Evolutionary conservation across 177 flowering plant species (phyloP).

Genomic region (Vitis hybrid): DNA sequence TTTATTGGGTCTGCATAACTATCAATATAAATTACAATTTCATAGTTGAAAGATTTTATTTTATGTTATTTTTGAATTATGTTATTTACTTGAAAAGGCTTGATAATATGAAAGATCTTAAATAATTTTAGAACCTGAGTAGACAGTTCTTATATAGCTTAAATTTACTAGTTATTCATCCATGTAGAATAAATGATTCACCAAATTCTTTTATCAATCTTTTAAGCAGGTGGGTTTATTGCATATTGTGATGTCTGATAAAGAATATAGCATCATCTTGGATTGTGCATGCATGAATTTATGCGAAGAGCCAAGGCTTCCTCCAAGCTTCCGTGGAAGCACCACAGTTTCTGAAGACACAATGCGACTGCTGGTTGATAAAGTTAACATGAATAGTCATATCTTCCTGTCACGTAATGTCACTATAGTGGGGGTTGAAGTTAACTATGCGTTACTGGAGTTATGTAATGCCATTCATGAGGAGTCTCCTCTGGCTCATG

Average conservation of each 20-base stretch:
- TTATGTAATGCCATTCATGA: conserved; percentile 69
- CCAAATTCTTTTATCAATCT: neutral
- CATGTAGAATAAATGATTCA: neutral
- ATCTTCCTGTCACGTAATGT: conserved; percentile 75
- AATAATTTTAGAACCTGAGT: no score
- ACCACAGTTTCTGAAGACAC: conserved; percentile 65
- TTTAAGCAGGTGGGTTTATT: conserved; percentile 73
- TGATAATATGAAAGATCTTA: no score
- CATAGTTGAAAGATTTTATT: no score
- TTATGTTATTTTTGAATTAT: no score
- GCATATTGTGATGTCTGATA: conserved; percentile 81
- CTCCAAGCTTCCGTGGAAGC: conserved; percentile 81
- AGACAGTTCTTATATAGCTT: no score
- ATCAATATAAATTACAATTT: no score
- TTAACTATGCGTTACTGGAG: conserved; percentile 80
- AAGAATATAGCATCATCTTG: conserved; percentile 78
- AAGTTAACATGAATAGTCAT: conserved; percentile 87
- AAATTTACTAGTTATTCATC: no score
- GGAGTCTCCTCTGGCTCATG: conserved; percentile 81
- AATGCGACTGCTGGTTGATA: conserved; percentile 77
- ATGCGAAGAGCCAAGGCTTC: conserved; percentile 77
- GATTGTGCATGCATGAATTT: conserved; percentile 76
- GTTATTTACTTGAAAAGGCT: no score
- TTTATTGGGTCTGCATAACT: no score
- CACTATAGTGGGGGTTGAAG: conserved; percentile 69